Evolutionary conservation across 2,329 filamentous ascomycete species (phyloP).

Genomic region (Ophiostoma himal-ulmi): DNA sequence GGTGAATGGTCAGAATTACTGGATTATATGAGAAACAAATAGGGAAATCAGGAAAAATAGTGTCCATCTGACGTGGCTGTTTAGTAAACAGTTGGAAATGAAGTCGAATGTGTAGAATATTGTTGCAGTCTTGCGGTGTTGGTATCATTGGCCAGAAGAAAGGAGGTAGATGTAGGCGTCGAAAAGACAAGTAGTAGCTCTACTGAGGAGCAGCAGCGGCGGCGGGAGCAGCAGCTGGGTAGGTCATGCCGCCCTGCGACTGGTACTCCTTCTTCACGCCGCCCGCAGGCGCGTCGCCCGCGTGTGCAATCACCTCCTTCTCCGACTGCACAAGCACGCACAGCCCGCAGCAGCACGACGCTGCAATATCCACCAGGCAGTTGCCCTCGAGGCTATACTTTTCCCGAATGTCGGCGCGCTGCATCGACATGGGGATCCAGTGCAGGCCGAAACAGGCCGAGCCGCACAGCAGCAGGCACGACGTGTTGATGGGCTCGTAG

Average conservation of each 20-base stretch:
- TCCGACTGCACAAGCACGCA: constrained; percentile 44
- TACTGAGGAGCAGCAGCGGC: background rate
- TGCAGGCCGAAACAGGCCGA: constrained; percentile 38
- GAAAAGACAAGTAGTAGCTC: background rate
- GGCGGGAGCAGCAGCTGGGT: constrained; percentile 23
- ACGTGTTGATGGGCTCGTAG: constrained; percentile 44
- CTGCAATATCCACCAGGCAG: constrained; percentile 39
- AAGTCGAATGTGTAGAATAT: background rate
- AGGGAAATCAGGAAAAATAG: background rate
- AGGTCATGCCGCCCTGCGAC: constrained; percentile 31
- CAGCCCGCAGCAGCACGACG: constrained; percentile 42
- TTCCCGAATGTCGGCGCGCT: constrained; percentile 41
- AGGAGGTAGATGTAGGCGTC: background rate
- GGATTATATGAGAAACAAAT: background rate
- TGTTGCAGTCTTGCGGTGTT: background rate
- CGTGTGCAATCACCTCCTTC: constrained; percentile 41
- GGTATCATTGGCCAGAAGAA: background rate
- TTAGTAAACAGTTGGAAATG: background rate
- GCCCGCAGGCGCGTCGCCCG: constrained; percentile 26
- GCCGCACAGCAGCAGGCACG: constrained; percentile 43
- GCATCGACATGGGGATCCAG: constrained; percentile 42
- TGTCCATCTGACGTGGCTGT: background rate
- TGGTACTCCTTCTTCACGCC: constrained; percentile 33
- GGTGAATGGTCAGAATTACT: background rate
- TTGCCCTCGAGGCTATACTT: constrained; percentile 43